Base-by-base conservation (phyloP, 2,329 filamentous ascomycete species). In the Penicillium sumatraense region DNA sequence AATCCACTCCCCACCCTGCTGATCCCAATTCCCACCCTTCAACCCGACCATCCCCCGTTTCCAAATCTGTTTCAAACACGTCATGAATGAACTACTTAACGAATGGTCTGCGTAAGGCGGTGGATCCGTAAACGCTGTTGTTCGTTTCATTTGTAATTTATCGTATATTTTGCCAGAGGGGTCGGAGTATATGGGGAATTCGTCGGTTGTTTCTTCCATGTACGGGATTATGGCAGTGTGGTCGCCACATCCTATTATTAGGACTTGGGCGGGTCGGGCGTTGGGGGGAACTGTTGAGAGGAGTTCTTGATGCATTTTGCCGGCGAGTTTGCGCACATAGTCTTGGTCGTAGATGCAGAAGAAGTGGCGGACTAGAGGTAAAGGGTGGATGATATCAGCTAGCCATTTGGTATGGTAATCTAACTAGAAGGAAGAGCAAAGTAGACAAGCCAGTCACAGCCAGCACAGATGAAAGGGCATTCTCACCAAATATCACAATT, bases 181-280 rank as follows among this genome's bases (percentile, higher is more conserved):
- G 36, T 66, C 64, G 11, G 58, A 58, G 50, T 66, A 67, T 8
- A 67, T 53, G 7, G 63, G 63, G 29, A 64, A 62, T 0, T 33
- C 35, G 21, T 56, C 51, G 6, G 46, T 41, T 0, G 62, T 66
- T 36, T 65, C 60, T 35, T 56, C 53, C 24, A 63, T 60, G 24
- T 63, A 67, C 0, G 64, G 64, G 1, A 50, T 57, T 8, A 67
- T 67, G 2, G 57, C 50, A 1, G 57, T 29, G 3, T 58, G 55
- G 40, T 63, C 57, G 6, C 64, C 64, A 35, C 64, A 67, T 1
- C 64, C 63, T 41, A 67, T 63, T 8, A 66, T 65, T 3, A 67
- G 63, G 2, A 67, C 51, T 33, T 64, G 63, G 3, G 57, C 58
- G n/a, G 63, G 58, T 23, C 56, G 57, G 5, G 58, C 46, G 4